phyloP scores from a whole-genome alignment of 1,284 basidiomycete genomes.

The Heterobasidion irregulare region DNA sequence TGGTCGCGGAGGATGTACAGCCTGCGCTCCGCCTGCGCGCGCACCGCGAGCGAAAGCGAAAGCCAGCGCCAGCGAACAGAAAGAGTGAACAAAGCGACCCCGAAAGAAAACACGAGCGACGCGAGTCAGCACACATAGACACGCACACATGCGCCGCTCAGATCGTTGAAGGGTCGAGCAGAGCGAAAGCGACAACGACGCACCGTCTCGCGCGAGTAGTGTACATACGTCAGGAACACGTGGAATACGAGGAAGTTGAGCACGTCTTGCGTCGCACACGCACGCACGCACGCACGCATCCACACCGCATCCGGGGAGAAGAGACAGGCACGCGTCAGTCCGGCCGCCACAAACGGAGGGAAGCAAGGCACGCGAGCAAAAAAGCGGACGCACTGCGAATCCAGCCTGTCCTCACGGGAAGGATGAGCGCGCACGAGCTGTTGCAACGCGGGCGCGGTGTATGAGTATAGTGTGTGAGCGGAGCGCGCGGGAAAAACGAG shows the following conservation, averaged over 20 bases:
- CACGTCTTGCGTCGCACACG: slow-evolving; percentile 29
- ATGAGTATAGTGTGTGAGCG: neutral
- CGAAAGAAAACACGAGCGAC: too few relatives aligned
- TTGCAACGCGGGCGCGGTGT: neutral
- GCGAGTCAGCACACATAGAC: too few relatives aligned
- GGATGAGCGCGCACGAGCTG: slow-evolving; percentile 44
- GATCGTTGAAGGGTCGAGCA: neutral
- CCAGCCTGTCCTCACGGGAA: slow-evolving; percentile 44
- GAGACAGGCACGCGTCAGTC: neutral
- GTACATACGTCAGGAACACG: slow-evolving; percentile 45
- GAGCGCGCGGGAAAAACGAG: neutral
- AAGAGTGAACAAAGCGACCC: too few relatives aligned
- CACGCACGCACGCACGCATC: too few relatives aligned
- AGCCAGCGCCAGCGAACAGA: too few relatives aligned
- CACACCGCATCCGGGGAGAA: neutral
- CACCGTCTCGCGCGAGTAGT: slow-evolving; percentile 39
- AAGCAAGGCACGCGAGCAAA: neutral
- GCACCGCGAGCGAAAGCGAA: too few relatives aligned
- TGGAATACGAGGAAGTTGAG: slow-evolving; percentile 65
- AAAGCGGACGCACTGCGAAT: slow-evolving; percentile 39
- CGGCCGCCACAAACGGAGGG: neutral
- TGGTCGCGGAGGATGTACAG: slow-evolving; percentile 58
- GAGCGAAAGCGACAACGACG: neutral
- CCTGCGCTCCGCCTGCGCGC: slow-evolving; percentile 41
- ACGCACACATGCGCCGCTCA: slow-evolving; percentile 21